Percentiles rank a stretch among this genome's conserved stretches.
Conservation (phyloP, 2,329 filamentous ascomycete species). For the Epichloe amarillans region DNA sequence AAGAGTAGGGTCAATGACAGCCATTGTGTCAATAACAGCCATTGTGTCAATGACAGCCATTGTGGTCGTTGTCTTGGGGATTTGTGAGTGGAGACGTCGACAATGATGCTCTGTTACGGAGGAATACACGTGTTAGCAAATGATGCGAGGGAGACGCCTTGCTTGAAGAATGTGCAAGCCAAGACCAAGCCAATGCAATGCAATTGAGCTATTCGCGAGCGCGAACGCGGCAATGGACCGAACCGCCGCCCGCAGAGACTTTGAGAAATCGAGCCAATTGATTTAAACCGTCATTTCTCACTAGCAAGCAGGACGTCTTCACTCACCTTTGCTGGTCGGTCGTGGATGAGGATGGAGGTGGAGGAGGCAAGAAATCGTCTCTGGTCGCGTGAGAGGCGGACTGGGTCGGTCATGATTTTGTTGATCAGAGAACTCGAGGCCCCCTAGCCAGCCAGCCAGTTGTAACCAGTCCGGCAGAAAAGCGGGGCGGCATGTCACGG, state of each 20-base stretch:
- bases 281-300: not conserved
- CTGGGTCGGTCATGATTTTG: constrained; percentile 12
- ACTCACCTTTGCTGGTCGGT: constrained; percentile 8
- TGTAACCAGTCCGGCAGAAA: constrained; percentile 4
- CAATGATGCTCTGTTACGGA: not conserved
- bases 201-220: not conserved
- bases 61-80: constrained; percentile 12
- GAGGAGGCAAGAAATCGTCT: constrained; percentile 8
- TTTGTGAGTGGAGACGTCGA: not conserved
- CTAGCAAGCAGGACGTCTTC: not conserved
- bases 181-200: too few species aligned
- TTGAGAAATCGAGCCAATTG: not conserved
- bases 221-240: not conserved
- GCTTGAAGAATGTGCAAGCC: not conserved
- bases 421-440: constrained; percentile 8
- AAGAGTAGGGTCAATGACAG: constrained; percentile 23
- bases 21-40: constrained; percentile 20
- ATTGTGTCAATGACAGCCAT: constrained; percentile 28
- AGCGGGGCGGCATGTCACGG: constrained; percentile 11
- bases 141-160: not conserved
- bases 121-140: not conserved
- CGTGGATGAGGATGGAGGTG: constrained; percentile 8
- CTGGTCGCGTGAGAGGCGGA: constrained; percentile 12
- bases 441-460: not conserved
- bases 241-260: not conserved